Conservation (phyloP, 164 flowering plant species). For the Vitis cinerea region DNA sequence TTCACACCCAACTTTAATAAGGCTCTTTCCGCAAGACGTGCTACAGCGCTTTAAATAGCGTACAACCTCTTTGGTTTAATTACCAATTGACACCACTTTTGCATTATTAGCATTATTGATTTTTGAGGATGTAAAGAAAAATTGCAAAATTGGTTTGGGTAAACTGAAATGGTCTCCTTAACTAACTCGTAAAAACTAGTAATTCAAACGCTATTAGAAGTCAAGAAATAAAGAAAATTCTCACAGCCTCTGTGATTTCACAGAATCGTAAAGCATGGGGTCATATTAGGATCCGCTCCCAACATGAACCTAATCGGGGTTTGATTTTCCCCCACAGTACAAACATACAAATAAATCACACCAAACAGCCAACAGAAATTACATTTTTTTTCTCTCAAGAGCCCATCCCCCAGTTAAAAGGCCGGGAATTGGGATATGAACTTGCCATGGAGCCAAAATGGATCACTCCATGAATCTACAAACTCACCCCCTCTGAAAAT, state of each 20-base stretch:
- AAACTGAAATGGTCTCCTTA: no score
- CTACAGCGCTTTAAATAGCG: no score
- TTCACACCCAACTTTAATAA: no score
- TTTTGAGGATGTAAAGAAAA: no score
- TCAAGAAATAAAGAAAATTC: not conserved
- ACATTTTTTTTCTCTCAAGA: constrained; percentile 4
- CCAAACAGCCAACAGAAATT: not conserved
- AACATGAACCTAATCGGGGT: constrained; percentile 27
- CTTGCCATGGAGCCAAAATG: constrained; percentile 16
- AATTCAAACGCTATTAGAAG: not conserved
- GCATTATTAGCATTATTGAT: no score
- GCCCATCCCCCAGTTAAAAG: constrained; percentile 35
- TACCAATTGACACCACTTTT: no score
- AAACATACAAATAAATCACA: constrained; percentile 13
- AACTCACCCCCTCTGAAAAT: constrained; percentile 13
- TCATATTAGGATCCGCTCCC: constrained; percentile 38
- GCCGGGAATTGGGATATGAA: constrained; percentile 22
- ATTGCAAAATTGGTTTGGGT: no score
- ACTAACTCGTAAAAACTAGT: not conserved
- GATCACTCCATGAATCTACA: constrained; percentile 16
- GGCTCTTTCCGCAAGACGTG: no score
- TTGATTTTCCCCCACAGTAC: constrained; percentile 12
- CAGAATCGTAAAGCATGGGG: not conserved
- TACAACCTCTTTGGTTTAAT: no score
- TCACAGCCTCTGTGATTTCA: no score